Evolutionary conservation across 495 filamentous ascomycete genomes (phyloP).

Genomic region (Penicillium desertorum): DNA sequence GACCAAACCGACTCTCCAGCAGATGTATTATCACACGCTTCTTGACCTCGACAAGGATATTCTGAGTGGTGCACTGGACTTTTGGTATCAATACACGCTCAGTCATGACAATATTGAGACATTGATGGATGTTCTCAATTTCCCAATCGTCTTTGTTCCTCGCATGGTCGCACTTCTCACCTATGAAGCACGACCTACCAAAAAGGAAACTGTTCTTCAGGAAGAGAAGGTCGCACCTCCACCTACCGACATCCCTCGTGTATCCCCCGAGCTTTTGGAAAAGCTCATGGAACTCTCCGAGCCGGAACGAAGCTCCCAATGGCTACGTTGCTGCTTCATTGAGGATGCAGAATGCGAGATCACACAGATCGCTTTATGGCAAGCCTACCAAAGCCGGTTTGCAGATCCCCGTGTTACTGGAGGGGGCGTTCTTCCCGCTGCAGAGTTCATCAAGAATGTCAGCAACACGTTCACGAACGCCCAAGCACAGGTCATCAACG

Average conservation of each 20-base stretch:
- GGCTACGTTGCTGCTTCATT: conserved; percentile 69
- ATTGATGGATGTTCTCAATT: conserved; percentile 58
- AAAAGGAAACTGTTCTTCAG: conserved; percentile 44
- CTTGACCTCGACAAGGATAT: conserved; percentile 87
- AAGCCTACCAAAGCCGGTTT: conserved; percentile 90
- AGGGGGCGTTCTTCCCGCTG: conserved; percentile 71
- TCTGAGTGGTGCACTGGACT: conserved; percentile 81
- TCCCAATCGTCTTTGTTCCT: conserved; percentile 63
- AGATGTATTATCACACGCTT: conserved; percentile 75
- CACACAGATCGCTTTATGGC: conserved; percentile 95
- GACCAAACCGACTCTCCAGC: conserved; percentile 60
- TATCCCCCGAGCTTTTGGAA: conserved; percentile 75
- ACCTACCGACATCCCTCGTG: conserved; percentile 64
- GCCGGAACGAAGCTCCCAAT: conserved; percentile 82
- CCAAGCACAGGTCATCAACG: conserved; percentile 76
- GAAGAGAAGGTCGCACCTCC: conserved; percentile 50
- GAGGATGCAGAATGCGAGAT: conserved; percentile 82
- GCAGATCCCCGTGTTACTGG: conserved; percentile 47
- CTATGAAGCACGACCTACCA: conserved; percentile 55
- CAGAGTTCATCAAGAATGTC: conserved; percentile 97
- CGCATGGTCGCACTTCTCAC: conserved; percentile 76
- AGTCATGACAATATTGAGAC: conserved; percentile 79
- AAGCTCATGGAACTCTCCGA: conserved; percentile 73
- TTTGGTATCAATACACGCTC: conserved; percentile 93
- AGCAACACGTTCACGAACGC: conserved; percentile 72